phyloP scores from a whole-genome alignment of 257 asterid genomes.

The Haberlea rhodopensis region DNA sequence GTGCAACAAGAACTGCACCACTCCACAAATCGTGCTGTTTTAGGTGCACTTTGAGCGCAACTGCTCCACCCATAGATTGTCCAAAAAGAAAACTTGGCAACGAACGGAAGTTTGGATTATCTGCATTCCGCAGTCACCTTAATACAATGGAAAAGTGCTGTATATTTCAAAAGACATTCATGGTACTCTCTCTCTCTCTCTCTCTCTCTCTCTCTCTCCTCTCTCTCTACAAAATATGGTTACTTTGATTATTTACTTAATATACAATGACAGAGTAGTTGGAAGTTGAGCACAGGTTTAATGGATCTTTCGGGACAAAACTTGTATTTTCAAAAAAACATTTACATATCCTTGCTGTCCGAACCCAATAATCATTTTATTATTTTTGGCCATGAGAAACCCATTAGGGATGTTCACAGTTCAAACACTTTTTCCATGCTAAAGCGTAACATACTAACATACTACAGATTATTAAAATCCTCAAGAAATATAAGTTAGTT shows the following conservation, averaged over 20 bases:
- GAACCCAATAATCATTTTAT: not conserved
- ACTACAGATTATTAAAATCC: not conserved
- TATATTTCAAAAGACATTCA: slow-evolving; percentile 11
- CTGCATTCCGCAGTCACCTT: slow-evolving; percentile 43
- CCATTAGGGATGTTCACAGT: not conserved
- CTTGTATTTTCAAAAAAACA: not conserved
- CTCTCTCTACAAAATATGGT: not conserved
- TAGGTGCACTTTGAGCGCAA: slow-evolving; percentile 83
- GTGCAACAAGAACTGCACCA: slow-evolving; percentile 92
- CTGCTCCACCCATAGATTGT: slow-evolving; percentile 97
- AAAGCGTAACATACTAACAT: not conserved
- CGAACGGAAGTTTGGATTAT: slow-evolving; percentile 37
- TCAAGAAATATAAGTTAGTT: not conserved
- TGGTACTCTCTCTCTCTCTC: not conserved
- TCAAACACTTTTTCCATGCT: not conserved
- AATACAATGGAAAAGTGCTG: not conserved
- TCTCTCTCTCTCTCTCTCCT: too few species aligned
- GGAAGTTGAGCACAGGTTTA: not conserved
- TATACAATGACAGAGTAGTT: not conserved
- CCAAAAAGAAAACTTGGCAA: slow-evolving; percentile 88
- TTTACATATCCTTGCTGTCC: not conserved
- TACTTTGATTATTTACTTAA: not conserved
- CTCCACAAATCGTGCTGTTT: slow-evolving; percentile 82
- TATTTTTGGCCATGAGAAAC: not conserved
- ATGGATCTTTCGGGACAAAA: not conserved